Evolutionary conservation across 2,329 filamentous ascomycete genomes (phyloP).

Genomic region (Orbilia brochopaga): DNA sequence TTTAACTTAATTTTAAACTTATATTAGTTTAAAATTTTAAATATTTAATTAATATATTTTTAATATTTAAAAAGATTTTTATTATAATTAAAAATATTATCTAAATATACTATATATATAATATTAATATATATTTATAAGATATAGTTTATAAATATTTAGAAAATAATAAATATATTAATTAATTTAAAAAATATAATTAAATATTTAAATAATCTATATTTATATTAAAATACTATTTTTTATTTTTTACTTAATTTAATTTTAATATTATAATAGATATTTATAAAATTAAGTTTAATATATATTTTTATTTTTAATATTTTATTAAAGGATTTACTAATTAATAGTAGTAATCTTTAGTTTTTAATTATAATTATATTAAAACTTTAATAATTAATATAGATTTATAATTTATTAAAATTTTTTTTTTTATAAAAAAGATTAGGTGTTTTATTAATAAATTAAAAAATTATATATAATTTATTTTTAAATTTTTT

Average conservation of each 20-base stretch:
- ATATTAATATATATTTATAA: conserved; percentile 12
- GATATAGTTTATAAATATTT: conserved; percentile 28
- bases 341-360: conserved; percentile 7
- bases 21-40: conserved; percentile 1
- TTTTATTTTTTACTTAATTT: background rate
- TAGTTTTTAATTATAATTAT: conserved; percentile 12
- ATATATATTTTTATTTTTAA: conserved; percentile 12
- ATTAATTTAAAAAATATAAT: conserved; percentile 32
- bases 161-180: conserved; percentile 26
- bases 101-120: conserved; percentile 24
- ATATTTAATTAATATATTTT: conserved; percentile 16
- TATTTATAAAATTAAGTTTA: conserved; percentile 18
- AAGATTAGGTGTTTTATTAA: background rate
- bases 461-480: conserved; percentile 6
- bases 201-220: conserved; percentile 19
- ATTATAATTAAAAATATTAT: conserved; percentile 35
- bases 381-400: conserved; percentile 10
- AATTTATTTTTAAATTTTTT: too few species aligned
- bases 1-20: conserved; percentile 13
- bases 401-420: conserved; percentile 3
- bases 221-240: conserved; percentile 1
- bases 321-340: conserved; percentile 11
- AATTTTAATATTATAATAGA: conserved; percentile 16
- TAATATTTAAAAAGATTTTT: conserved; percentile 9
- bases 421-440: conserved; percentile 8